These are phyloP conservation scores for Penicillium soppii DNA, from an alignment of 495 filamentous ascomycete genomes.

Conservation along the genomic window DNA sequence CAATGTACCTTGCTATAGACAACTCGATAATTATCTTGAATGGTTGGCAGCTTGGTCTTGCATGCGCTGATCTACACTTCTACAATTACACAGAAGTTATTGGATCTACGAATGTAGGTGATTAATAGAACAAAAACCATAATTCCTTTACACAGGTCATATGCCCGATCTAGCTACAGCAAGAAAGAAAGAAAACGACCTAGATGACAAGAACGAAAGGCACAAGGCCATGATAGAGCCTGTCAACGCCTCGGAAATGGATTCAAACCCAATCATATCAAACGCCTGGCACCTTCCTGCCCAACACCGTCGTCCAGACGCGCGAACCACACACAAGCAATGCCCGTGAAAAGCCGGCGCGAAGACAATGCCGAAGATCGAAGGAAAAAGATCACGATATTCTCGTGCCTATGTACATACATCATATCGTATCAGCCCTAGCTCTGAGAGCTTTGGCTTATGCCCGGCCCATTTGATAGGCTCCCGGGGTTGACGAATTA, in stretches of 20 bases:
- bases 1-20: too few relatives aligned
- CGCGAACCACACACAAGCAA: constrained; percentile 11
- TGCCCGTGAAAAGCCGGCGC: constrained; percentile 21
- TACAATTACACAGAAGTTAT: neutral
- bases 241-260: constrained; percentile 26
- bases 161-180: constrained; percentile 18
- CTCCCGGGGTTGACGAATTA: constrained; percentile 63
- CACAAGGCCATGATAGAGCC: constrained; percentile 12
- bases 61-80: too few relatives aligned
- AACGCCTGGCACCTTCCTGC: constrained; percentile 25
- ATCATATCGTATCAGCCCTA: constrained; percentile 30
- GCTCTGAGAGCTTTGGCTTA: constrained; percentile 18
- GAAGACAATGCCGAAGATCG: constrained; percentile 29
- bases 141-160: constrained; percentile 6
- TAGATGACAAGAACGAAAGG: constrained; percentile 15
- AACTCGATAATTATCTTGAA: too few relatives aligned
- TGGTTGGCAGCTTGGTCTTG: too few relatives aligned
- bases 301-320: constrained; percentile 21
- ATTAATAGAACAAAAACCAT: neutral
- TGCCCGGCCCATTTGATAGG: constrained; percentile 43
- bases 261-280: constrained; percentile 17
- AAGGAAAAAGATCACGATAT: constrained; percentile 25
- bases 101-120: neutral
- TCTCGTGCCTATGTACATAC: constrained; percentile 33
- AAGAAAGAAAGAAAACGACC: constrained; percentile 16